Base-by-base conservation (phyloP, 805 yeast species). In the Sugiyamaella marilandica region DNA sequence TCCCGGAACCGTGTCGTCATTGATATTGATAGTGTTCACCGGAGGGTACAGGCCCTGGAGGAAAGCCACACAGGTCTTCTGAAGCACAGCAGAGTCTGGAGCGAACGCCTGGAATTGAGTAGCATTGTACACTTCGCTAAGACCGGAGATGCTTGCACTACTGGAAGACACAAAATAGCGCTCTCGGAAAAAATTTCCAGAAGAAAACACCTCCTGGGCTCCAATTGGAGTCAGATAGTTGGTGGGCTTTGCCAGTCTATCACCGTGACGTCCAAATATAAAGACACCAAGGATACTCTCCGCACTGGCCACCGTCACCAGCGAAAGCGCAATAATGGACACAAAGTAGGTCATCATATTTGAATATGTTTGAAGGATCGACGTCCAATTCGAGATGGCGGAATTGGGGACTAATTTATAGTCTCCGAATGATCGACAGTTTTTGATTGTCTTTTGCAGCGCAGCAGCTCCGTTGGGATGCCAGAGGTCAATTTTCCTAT, bases 11-110 rank as follows among this genome's bases (percentile, higher is more conserved):
- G 55, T 45, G 18, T 47, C 47, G 7, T 45, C 47, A 14, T 64
- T 59, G 29, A 57, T 67, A 16, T 56, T 57, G 24, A 62, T 62
- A 44, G 61, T 61, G 46, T 64, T 61, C 26, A 67, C 66, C 21
- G 79, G 75, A 13, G 80, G 80, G 56, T 73, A 77, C 35, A 76
- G 60, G 33, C 80, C 80, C 61, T 77, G 80, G 41, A 75, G 57
- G 64, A 75, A 77, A 2, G 78, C 68, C 52, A 67, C 52, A 53
- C 74, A 77, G 18, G 77, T 70, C 62, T 69, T 69, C 36, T 67
- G 65, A 39, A 77, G 63, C 33, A 75, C 78, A 24, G 66, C 67
- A 14, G 60, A 46, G 29, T 70, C 65, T 3, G 75, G 66, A 16
- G 70, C 68, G 50, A 69, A 71, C 10, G 74, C 72, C 49, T 69